Percentiles rank a stretch among this genome's conserved stretches.
phyloP scores from a whole-genome alignment of 345 rosid genomes.

The Eucalyptus melliodora region DNA sequence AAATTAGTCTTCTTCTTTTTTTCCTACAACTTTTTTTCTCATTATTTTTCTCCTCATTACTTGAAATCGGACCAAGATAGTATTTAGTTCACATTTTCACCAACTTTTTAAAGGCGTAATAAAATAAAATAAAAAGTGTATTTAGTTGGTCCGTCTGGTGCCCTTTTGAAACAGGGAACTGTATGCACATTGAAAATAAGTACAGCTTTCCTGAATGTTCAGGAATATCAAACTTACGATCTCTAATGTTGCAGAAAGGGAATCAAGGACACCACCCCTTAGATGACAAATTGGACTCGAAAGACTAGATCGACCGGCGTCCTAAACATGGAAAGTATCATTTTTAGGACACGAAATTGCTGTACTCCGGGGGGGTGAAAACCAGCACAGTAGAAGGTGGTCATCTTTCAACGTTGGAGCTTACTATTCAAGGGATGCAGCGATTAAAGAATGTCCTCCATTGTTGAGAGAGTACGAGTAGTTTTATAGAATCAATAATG shows the following conservation, averaged over 20 bases:
- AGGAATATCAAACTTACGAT: neutral
- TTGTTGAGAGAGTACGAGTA: neutral
- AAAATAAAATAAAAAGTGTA: too few species aligned
- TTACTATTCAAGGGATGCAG: neutral
- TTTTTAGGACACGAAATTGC: neutral
- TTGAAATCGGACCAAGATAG: too few species aligned
- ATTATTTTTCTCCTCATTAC: too few species aligned
- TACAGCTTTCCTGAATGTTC: neutral
- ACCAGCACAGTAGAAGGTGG: neutral
- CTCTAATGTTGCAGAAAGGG: neutral
- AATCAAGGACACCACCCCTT: neutral
- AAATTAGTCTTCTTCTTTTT: too few species aligned
- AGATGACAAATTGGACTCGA: neutral
- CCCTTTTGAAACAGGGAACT: too few species aligned
- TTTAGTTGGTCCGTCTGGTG: rapidly evolving
- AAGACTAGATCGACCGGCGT: neutral
- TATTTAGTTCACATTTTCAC: too few species aligned
- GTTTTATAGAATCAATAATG: neutral
- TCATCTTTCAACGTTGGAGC: neutral
- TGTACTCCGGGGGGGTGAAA: neutral
- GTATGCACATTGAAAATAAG: neutral
- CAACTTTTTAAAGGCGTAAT: too few species aligned
- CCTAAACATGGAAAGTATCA: neutral
- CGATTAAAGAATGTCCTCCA: neutral
- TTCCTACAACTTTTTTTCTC: too few species aligned